Conservation (phyloP, 2,329 filamentous ascomycete species). For the Penicillium sumatraense region DNA sequence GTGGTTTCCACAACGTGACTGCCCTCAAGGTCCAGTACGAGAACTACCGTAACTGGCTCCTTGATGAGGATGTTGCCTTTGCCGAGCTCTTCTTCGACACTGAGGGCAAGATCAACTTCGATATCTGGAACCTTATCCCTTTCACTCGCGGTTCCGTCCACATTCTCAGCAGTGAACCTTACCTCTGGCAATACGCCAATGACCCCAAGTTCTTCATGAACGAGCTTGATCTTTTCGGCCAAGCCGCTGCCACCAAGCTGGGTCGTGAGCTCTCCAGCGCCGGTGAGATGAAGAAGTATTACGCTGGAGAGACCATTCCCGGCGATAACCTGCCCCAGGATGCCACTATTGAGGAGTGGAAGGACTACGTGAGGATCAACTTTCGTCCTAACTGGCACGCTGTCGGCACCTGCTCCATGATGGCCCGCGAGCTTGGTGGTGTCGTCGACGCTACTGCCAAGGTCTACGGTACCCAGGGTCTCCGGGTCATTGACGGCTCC, state of each 20-base stretch:
- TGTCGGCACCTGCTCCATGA: conserved; percentile 40
- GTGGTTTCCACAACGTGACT: conserved; percentile 32
- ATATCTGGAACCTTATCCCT: conserved; percentile 35
- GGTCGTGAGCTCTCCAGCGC: conserved; percentile 26
- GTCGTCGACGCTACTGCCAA: conserved; percentile 35
- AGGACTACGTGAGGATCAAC: conserved; percentile 25
- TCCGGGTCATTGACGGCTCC: conserved; percentile 44
- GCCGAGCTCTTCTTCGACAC: conserved; percentile 35
- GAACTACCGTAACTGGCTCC: conserved; percentile 33
- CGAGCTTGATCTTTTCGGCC: conserved; percentile 32
- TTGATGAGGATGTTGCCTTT: conserved; percentile 32
- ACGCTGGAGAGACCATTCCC: conserved; percentile 20
- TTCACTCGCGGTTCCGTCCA: conserved; percentile 34
- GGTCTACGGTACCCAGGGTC: conserved; percentile 37
- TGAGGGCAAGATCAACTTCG: conserved; percentile 27
- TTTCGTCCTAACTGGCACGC: conserved; percentile 38
- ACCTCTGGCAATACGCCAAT: conserved; percentile 26
- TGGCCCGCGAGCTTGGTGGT: conserved; percentile 33
- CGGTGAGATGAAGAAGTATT: conserved; percentile 25
- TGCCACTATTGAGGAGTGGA: conserved; percentile 30
- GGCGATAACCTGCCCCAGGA: conserved; percentile 17
- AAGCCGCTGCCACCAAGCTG: conserved; percentile 33
- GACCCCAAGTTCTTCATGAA: conserved; percentile 33
- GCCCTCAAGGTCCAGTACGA: conserved; percentile 31
- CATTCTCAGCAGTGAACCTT: conserved; percentile 30